Evolutionary conservation across 768 basidiomycete genomes (phyloP), one percentile per base, ranked within the genome.

Genomic region (Pulveroboletus ravenelii): DNA sequence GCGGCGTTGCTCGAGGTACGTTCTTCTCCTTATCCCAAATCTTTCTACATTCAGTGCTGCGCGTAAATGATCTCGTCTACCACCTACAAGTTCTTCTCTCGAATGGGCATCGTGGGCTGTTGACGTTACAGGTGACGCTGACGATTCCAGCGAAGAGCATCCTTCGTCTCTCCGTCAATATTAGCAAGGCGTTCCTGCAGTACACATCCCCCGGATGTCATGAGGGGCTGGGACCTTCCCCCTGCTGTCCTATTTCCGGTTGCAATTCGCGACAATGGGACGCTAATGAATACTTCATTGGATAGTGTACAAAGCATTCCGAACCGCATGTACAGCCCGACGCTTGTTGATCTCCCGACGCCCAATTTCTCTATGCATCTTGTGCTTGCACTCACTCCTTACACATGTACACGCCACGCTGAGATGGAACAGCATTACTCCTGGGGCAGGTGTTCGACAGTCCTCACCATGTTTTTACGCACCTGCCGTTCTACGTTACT

Each of bases 181-280:
- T 93, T 61, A 76, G 79, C 32, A 93, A 93, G 65, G 78, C 87
- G 1, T 96, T n/a, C n/a, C n/a, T n/a, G n/a, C n/a, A n/a, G n/a
- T n/a, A n/a, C n/a, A n/a, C n/a, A n/a, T n/a, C n/a, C 93, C 63
- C 71, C 98, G 48, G 95, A 98, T 62, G 91, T 95, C 3, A 87
- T 93, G 63, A 78, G 96, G 36, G 96, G 96, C 4, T 94, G 93
- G 84, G 92, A 97, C 58, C 74, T 97, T 0, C 89, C 93, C 2
- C 83, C 89, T 0, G 93, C 90, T 2, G 80, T 96, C n/a, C 74
- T 85, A 47, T 76, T 81, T 41, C 79, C 77, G 0, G 46, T 64
- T 5, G 13, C 35, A 12, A 8, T 37, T 10, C 31, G 2, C 10
- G 35, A 45, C 6, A 12, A 13, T 12, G 15, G 31, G 5, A 14